phyloP scores from a whole-genome alignment of 2,329 filamentous ascomycete species.

The Paraphoma chrysanthemicola region DNA sequence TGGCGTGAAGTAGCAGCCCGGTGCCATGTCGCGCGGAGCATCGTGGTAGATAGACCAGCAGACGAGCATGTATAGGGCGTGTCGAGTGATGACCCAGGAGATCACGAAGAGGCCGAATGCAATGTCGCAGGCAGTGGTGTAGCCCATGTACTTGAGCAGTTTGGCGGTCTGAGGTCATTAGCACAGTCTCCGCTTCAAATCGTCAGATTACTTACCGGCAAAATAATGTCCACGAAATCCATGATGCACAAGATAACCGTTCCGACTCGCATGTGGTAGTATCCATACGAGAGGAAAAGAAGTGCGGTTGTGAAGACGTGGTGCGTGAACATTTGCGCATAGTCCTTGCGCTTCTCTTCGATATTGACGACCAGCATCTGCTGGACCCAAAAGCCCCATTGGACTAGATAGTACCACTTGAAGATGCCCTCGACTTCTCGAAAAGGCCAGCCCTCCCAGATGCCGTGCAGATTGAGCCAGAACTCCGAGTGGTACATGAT shows the following conservation, averaged over 20 bases:
- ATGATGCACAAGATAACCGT: slow-evolving; percentile 90
- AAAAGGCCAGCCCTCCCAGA: slow-evolving; percentile 87
- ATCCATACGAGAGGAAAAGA: slow-evolving; percentile 82
- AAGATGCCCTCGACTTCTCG: slow-evolving; percentile 75
- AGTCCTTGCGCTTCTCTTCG: slow-evolving; percentile 91
- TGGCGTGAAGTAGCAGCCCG: slow-evolving; percentile 71
- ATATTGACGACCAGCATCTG: slow-evolving; percentile 94
- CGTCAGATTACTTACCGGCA: slow-evolving; percentile 66
- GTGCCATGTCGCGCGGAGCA: slow-evolving; percentile 65
- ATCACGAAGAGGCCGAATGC: slow-evolving; percentile 86
- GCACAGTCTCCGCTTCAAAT: slow-evolving; percentile 9
- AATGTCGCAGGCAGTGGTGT: slow-evolving; percentile 76
- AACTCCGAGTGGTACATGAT: slow-evolving; percentile 80
- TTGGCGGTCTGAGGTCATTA: slow-evolving; percentile 74
- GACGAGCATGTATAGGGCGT: slow-evolving; percentile 78
- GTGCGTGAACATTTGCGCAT: slow-evolving; percentile 94
- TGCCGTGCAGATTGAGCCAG: slow-evolving; percentile 75
- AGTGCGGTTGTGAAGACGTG: slow-evolving; percentile 88
- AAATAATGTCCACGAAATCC: slow-evolving; percentile 89
- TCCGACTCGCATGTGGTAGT: slow-evolving; percentile 85
- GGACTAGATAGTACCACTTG: slow-evolving; percentile 89
- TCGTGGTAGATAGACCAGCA: slow-evolving; percentile 83
- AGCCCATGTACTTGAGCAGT: slow-evolving; percentile 85
- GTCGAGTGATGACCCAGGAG: slow-evolving; percentile 83
- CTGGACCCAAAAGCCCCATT: slow-evolving; percentile 93